Percentiles rank a stretch among this genome's conserved stretches.
Conservation (phyloP, 1,139 yeast species). For the Yamadazyma dendronema region DNA sequence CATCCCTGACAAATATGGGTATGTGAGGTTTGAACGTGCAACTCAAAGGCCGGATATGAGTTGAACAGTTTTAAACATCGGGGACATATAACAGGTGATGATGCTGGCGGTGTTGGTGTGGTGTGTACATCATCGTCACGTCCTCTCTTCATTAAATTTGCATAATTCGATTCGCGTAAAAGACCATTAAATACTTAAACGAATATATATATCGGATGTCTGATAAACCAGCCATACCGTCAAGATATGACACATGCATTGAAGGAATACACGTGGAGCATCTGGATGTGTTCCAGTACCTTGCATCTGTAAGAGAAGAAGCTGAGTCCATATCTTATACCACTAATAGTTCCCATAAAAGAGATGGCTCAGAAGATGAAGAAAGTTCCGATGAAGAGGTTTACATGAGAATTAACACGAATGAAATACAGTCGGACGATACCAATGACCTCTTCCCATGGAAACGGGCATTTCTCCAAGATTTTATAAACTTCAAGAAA, state of each 20-base stretch:
- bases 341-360: background rate
- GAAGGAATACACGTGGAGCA: constrained; percentile 9
- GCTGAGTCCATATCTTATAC: no score
- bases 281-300: constrained; percentile 25
- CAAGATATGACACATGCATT: constrained; percentile 2
- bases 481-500: constrained; percentile 11
- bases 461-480: constrained; percentile 6
- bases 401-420: background rate
- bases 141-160: background rate
- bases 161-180: background rate
- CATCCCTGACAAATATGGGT: constrained; percentile 43
- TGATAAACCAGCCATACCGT: constrained; percentile 1
- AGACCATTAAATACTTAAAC: background rate
- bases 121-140: background rate
- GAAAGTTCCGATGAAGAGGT: background rate
- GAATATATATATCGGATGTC: no score
- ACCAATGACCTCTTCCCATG: background rate
- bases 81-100: background rate
- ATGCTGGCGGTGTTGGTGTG: background rate
- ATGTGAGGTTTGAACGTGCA: constrained; percentile 25
- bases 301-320: constrained; percentile 29
- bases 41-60: constrained; percentile 24
- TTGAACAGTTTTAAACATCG: background rate
- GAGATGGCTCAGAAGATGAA: background rate
- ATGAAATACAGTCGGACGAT: no score